These are phyloP conservation scores for Aristolochia contorta DNA, from an alignment of 164 flowering plant genomes.

Conservation along the genomic window DNA sequence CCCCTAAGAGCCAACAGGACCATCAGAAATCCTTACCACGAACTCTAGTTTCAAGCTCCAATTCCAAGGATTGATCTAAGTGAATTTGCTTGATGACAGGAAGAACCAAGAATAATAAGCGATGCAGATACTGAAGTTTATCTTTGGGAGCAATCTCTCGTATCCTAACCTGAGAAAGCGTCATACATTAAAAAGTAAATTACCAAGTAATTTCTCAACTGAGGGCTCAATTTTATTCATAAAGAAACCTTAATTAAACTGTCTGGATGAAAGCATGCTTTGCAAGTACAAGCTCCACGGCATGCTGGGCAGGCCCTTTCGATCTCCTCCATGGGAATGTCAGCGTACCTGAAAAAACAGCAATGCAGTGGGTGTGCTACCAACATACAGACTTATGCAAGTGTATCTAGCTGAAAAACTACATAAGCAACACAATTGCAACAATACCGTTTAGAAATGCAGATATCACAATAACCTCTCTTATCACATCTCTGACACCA, in stretches of 20 bases:
- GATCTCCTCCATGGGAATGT: constrained; percentile 66
- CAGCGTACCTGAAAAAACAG: constrained; percentile 54
- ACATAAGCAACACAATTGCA: not conserved
- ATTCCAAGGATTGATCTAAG: constrained; percentile 64
- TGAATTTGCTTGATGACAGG: constrained; percentile 76
- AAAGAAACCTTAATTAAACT: constrained; percentile 68
- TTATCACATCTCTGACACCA: constrained; percentile 81
- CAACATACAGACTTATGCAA: constrained; percentile 1
- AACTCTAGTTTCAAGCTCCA: constrained; percentile 61
- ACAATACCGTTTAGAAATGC: constrained; percentile 74
- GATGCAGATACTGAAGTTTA: constrained; percentile 70
- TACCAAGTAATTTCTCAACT: too few relatives aligned
- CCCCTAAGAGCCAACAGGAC: too few relatives aligned
- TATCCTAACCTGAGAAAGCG: constrained; percentile 47
- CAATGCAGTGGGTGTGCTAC: not conserved
- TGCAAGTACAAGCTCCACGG: constrained; percentile 80
- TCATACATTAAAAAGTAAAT: not conserved
- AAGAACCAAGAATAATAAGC: constrained; percentile 72
- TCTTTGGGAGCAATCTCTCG: constrained; percentile 60
- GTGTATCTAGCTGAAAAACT: too few relatives aligned
- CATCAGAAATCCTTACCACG: constrained; percentile 38
- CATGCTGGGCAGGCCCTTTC: constrained; percentile 85
- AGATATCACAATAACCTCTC: constrained; percentile 78
- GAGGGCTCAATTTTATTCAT: not conserved
- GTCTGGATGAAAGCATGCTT: constrained; percentile 63